Conservation (phyloP, 345 rosid species). For the Gossypium anomalum region DNA sequence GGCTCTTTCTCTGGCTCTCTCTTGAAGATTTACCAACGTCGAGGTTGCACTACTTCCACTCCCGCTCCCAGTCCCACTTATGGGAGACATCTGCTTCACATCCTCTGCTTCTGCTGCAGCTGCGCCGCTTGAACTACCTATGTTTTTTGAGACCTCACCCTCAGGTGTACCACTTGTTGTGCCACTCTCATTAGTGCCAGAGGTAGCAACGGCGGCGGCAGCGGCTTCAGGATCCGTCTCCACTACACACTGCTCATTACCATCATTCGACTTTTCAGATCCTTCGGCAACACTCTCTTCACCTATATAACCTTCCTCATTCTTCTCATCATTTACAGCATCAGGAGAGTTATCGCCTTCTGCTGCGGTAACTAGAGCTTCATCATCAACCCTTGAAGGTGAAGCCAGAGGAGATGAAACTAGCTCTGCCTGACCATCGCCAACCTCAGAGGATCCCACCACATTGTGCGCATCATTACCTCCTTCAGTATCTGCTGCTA, state of each 20-base stretch:
- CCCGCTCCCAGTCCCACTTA: slow-evolving; percentile 19
- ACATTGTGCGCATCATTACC: slow-evolving; percentile 34
- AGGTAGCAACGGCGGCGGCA: slow-evolving; percentile 16
- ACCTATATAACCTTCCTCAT: slow-evolving; percentile 50
- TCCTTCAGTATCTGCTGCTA: slow-evolving; percentile 59
- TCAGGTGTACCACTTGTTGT: slow-evolving; percentile 22
- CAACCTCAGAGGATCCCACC: slow-evolving; percentile 48
- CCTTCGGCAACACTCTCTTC: slow-evolving; percentile 44
- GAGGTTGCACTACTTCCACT: slow-evolving; percentile 18
- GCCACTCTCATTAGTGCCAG: slow-evolving; percentile 24
- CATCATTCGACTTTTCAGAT: slow-evolving; percentile 50
- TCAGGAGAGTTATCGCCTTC: slow-evolving; percentile 54
- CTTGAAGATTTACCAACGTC: slow-evolving; percentile 42
- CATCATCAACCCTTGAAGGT: slow-evolving; percentile 57
- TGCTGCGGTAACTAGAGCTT: slow-evolving; percentile 23
- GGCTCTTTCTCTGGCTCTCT: slow-evolving; percentile 55
- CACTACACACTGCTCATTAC: slow-evolving; percentile 30
- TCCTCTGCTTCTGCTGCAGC: slow-evolving; percentile 41
- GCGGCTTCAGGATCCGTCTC: slow-evolving; percentile 40
- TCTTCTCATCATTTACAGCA: slow-evolving; percentile 48
- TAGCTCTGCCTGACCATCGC: slow-evolving; percentile 47
- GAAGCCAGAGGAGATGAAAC: slow-evolving; percentile 50
- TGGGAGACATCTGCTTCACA: slow-evolving; percentile 44
- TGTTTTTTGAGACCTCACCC: slow-evolving; percentile 27
- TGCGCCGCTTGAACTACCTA: slow-evolving; percentile 24